phyloP scores from a whole-genome alignment of 1,284 basidiomycete genomes.

The Fereydounia khargensis region DNA sequence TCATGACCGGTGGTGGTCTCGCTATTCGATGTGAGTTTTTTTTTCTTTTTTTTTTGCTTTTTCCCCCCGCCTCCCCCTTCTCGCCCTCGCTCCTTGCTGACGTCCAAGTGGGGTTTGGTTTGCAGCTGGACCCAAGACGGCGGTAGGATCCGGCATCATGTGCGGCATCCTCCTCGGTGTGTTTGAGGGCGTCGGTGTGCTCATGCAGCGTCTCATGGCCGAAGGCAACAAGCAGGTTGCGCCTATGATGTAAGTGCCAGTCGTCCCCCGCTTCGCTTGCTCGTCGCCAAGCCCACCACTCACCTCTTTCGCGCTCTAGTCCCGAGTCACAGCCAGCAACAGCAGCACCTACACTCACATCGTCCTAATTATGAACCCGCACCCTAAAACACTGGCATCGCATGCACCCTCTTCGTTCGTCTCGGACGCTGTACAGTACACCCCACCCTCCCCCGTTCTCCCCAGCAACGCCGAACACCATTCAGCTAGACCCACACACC shows the following conservation, averaged over 20 bases:
- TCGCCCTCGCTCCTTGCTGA: conserved; percentile 3
- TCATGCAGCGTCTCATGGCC: conserved; percentile 78
- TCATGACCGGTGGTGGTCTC: conserved; percentile 94
- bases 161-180: conserved; percentile 96
- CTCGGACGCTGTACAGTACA: too few species aligned
- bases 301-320: too few species aligned
- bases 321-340: too few species aligned
- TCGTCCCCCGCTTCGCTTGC: neutral
- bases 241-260: conserved; percentile 30
- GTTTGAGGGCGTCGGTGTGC: conserved; percentile 78
- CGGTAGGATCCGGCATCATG: conserved; percentile 84
- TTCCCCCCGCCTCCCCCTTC: too few species aligned
- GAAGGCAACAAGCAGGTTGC: conserved; percentile 65
- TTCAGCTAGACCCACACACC: too few species aligned
- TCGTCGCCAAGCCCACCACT: too few species aligned
- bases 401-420: too few species aligned
- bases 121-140: conserved; percentile 86
- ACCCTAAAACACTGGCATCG: conserved; percentile 1
- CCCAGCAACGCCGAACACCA: too few species aligned
- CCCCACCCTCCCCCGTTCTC: conserved; percentile 1
- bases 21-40: conserved; percentile 80
- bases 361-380: conserved; percentile 22
- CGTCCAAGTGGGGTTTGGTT: too few species aligned
- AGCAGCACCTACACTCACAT: too few species aligned
- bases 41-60: neutral